Percentiles rank a stretch among this genome's conserved stretches.
Conservation (phyloP, 495 filamentous ascomycete species). For the Sphaerosporella brunnea region DNA sequence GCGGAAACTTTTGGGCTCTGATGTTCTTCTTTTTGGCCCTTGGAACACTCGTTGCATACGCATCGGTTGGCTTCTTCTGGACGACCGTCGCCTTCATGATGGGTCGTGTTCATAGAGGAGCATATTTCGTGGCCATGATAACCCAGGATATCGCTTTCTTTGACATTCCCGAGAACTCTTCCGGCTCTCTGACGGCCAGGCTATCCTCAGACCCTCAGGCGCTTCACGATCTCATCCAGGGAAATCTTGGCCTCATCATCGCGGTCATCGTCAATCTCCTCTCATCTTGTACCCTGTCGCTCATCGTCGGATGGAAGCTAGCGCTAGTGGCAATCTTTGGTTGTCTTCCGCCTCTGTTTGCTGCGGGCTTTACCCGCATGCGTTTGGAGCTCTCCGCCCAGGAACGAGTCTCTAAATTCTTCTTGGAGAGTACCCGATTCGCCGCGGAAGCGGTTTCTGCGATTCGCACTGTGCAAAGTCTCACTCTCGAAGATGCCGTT, state of each 20-base stretch:
- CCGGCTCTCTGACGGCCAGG: conserved; percentile 37
- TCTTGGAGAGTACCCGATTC: conserved; percentile 25
- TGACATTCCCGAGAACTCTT: conserved; percentile 42
- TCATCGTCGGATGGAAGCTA: conserved; percentile 43
- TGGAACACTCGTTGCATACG: conserved; percentile 29
- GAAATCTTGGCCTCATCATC: conserved; percentile 36
- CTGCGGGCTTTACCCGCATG: conserved; percentile 36
- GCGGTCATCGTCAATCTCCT: conserved; percentile 36
- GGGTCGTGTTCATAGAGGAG: conserved; percentile 24
- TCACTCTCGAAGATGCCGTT: conserved; percentile 30
- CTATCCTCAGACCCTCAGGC: conserved; percentile 3
- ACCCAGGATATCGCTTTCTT: conserved; percentile 38
- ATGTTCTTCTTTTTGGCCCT: conserved; percentile 40
- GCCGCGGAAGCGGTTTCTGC: conserved; percentile 38
- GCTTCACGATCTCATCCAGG: conserved; percentile 40
- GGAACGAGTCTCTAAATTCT: conserved; percentile 28
- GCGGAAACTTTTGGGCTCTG: conserved; percentile 36
- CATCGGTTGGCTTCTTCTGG: conserved; percentile 24
- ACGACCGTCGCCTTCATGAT: background rate
- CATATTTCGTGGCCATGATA: conserved; percentile 32
- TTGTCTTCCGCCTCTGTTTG: conserved; percentile 35
- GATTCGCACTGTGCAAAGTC: conserved; percentile 38
- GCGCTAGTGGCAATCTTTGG: conserved; percentile 37
- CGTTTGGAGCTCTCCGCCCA: conserved; percentile 38
- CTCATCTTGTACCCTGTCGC: conserved; percentile 36